Conservation (phyloP, 495 filamentous ascomycete genomes). For the Neurospora sp. region DNA sequence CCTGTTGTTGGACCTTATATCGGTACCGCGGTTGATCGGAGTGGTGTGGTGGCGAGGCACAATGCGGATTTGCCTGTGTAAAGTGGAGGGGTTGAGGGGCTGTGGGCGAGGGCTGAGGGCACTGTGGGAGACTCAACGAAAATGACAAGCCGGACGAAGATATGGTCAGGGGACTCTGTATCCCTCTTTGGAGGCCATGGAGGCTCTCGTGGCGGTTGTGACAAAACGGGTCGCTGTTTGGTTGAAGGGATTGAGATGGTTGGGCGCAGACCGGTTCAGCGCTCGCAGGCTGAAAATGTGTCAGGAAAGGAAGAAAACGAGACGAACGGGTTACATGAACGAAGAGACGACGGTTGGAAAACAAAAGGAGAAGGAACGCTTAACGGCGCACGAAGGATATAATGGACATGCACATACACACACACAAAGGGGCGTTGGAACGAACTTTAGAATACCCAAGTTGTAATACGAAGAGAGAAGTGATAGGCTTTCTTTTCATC, state of each 20-base stretch:
- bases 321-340: neutral
- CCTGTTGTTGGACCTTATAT: slow-evolving; percentile 83
- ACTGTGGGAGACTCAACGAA: neutral
- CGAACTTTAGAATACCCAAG: slow-evolving; percentile 12
- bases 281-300: neutral
- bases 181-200: too few species aligned
- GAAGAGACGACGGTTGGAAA: neutral
- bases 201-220: too few species aligned
- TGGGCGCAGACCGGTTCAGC: neutral
- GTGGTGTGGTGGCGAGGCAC: slow-evolving; percentile 48
- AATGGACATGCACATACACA: neutral
- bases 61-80: slow-evolving; percentile 71
- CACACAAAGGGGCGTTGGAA: slow-evolving; percentile 10
- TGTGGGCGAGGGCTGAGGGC: neutral
- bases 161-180: too few species aligned
- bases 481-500: neutral
- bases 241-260: too few species aligned
- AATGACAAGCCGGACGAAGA: neutral
- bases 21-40: slow-evolving; percentile 52
- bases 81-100: slow-evolving; percentile 8
- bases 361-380: neutral
- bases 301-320: neutral
- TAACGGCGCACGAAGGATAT: neutral
- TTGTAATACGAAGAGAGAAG: slow-evolving; percentile 9
- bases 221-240: too few species aligned